Conservation (phyloP, 306 rosid genomes). For the Quercus alba region DNA sequence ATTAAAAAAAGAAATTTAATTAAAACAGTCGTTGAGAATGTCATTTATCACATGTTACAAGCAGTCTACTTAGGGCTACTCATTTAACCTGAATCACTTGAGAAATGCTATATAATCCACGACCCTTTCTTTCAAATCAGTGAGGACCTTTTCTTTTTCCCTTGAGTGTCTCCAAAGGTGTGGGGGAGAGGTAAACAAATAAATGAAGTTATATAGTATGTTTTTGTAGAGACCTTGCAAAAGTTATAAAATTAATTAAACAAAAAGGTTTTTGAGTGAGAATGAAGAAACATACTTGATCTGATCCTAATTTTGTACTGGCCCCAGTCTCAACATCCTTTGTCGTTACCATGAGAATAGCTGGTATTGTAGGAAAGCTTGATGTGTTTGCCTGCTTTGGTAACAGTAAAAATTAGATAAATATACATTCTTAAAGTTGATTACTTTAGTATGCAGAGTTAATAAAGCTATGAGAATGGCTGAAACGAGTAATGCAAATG, state of each 20-base stretch:
- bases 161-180: not conserved
- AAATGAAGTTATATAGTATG: not conserved
- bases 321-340: not conserved
- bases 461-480: slow-evolving; percentile 21
- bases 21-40: not conserved
- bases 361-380: slow-evolving; percentile 6
- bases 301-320: not conserved
- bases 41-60: slow-evolving; percentile 3
- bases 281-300: not conserved
- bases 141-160: not conserved
- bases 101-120: not conserved
- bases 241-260: not conserved
- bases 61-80: not conserved
- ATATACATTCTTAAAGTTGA: slow-evolving; percentile 11
- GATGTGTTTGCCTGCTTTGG: slow-evolving; percentile 4
- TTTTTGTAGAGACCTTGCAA: not conserved
- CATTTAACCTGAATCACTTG: not conserved
- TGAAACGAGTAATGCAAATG: slow-evolving; percentile 23
- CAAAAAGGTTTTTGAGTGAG: not conserved
- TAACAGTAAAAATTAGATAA: slow-evolving; percentile 15
- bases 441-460: slow-evolving; percentile 16
- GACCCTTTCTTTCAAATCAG: not conserved
- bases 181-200: not conserved
- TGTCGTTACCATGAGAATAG: slow-evolving; percentile 7
- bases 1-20: too few species aligned